phyloP scores from a whole-genome alignment of 441 rosid species.

The Populus hybrid region DNA sequence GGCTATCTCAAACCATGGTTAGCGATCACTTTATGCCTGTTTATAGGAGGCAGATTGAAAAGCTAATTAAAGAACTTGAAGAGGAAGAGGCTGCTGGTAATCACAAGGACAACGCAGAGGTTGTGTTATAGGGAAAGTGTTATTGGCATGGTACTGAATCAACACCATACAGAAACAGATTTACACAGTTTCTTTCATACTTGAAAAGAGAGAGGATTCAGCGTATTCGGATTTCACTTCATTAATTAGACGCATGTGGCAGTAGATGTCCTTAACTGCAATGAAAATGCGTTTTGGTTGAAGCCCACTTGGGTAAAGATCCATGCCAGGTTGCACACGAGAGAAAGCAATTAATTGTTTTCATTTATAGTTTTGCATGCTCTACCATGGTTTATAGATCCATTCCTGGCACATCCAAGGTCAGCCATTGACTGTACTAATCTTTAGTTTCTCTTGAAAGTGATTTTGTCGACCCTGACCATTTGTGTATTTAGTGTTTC shows the following conservation, averaged over 20 bases:
- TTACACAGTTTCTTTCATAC: background rate
- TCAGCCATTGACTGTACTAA: background rate
- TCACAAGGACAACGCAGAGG: slow-evolving; percentile 15
- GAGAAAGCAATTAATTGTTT: background rate
- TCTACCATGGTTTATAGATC: background rate
- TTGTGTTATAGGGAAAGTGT: slow-evolving; percentile 25
- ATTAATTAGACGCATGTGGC: background rate
- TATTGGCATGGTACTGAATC: background rate
- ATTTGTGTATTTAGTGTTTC: background rate
- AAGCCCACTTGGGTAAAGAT: background rate
- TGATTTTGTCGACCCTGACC: background rate
- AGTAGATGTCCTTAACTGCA: background rate
- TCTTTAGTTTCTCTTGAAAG: background rate
- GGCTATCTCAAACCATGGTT: slow-evolving; percentile 85
- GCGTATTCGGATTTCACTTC: background rate
- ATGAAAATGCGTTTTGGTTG: background rate
- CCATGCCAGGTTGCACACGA: background rate
- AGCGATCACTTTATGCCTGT: slow-evolving; percentile 95
- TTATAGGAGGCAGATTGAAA: slow-evolving; percentile 78
- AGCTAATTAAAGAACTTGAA: slow-evolving; percentile 66
- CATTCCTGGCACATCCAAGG: background rate
- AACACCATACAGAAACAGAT: background rate
- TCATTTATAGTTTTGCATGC: background rate
- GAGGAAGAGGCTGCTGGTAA: slow-evolving; percentile 33
- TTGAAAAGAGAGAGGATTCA: background rate